Evolutionary conservation across 2,329 filamentous ascomycete genomes (phyloP).

Genomic region (Sporothrix schenckii): DNA sequence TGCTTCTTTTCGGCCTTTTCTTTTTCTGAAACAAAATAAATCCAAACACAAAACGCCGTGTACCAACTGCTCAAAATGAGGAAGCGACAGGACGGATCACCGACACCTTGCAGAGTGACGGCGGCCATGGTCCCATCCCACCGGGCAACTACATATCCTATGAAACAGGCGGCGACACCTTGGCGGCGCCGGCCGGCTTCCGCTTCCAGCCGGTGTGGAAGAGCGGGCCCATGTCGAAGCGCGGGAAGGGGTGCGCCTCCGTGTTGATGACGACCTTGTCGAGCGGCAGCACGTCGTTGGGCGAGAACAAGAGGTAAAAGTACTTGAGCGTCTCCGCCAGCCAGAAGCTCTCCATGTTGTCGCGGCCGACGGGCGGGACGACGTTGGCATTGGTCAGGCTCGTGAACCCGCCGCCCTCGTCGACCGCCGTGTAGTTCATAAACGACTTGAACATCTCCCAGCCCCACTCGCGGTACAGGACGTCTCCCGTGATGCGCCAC

Average conservation of each 20-base stretch:
- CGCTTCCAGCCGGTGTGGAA: slow-evolving; percentile 82
- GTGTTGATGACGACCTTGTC: slow-evolving; percentile 93
- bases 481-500: slow-evolving; percentile 95
- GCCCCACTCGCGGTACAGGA: slow-evolving; percentile 89
- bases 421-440: slow-evolving; percentile 78
- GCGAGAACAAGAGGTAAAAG: slow-evolving; percentile 91
- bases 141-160: background rate
- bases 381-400: slow-evolving; percentile 74
- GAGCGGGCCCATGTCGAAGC: slow-evolving; percentile 77
- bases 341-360: slow-evolving; percentile 99
- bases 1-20: background rate
- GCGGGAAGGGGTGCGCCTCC: slow-evolving; percentile 86
- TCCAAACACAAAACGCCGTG: background rate
- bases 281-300: slow-evolving; percentile 77
- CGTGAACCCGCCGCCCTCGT: slow-evolving; percentile 78
- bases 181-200: slow-evolving; percentile 46
- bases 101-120: background rate
- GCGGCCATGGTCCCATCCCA: background rate
- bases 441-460: slow-evolving; percentile 99
- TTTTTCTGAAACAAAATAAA: background rate
- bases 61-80: background rate
- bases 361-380: slow-evolving; percentile 68
- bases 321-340: slow-evolving; percentile 98
- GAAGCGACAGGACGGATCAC: background rate
- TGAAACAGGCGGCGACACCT: background rate